Evolutionary conservation across 1,284 basidiomycete species (phyloP).

Genomic region (Nidula niveotomentosa): DNA sequence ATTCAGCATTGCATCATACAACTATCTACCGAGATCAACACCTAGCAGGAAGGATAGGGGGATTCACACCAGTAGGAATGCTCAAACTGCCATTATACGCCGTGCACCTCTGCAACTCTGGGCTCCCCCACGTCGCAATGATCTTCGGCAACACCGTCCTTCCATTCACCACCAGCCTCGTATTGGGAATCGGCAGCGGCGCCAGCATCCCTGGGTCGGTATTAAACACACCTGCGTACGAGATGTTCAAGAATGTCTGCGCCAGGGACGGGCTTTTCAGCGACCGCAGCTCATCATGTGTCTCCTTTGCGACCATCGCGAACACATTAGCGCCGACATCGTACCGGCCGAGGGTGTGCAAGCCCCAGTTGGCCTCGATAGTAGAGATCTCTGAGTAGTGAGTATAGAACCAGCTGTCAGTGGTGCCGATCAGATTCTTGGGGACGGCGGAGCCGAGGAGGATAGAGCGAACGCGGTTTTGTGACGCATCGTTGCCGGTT

Average conservation of each 20-base stretch:
- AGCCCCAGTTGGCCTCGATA: slow-evolving; percentile 65
- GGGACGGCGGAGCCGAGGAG: slow-evolving; percentile 58
- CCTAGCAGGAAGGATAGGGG: slow-evolving; percentile 11
- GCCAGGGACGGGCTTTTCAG: slow-evolving; percentile 4
- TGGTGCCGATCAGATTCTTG: slow-evolving; percentile 36
- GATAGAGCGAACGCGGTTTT: slow-evolving; percentile 48
- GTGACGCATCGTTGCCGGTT: slow-evolving; percentile 45
- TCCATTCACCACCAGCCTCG: slow-evolving; percentile 18
- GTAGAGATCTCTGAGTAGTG: slow-evolving; percentile 67
- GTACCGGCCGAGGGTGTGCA: slow-evolving; percentile 56
- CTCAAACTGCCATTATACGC: slow-evolving; percentile 16
- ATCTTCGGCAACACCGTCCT: slow-evolving; percentile 19
- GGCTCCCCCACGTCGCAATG: slow-evolving; percentile 16
- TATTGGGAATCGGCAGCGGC: slow-evolving; percentile 19
- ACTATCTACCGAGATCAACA: slow-evolving; percentile 9
- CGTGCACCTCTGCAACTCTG: slow-evolving; percentile 16
- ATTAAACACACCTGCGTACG: slow-evolving; percentile 23
- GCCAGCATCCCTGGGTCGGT: background rate
- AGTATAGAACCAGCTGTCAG: slow-evolving; percentile 56
- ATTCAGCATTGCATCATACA: too few species aligned
- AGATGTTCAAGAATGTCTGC: slow-evolving; percentile 14
- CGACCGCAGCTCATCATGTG: slow-evolving; percentile 10
- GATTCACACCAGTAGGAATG: slow-evolving; percentile 13
- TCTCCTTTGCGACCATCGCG: slow-evolving; percentile 16
- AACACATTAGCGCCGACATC: slow-evolving; percentile 36